Base-by-base conservation (phyloP, 1,284 basidiomycete genomes). In the Vanrija pseudolonga region DNA sequence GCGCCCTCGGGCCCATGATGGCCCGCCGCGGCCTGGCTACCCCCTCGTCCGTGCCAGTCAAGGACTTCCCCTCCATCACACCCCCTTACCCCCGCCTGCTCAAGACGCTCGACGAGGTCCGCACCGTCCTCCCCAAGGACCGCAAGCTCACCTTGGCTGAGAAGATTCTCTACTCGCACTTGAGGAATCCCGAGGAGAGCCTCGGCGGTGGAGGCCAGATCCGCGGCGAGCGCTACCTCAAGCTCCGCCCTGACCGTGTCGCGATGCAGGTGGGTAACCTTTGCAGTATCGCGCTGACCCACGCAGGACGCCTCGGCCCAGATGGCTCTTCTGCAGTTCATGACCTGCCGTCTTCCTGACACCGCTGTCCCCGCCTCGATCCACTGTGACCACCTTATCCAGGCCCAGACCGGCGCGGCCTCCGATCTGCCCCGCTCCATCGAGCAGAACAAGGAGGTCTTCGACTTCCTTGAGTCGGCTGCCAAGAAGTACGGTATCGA, bases 381-480 rank as follows among this genome's bases (percentile, higher is more conserved):
- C 53, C 92, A 97, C 83, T 98, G 96, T 77, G 95, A 99, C 81
- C 95, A 99, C 81, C 84, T 98, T 76, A 98, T 99, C 74, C 92
- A 98, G 81, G 95, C 96, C 45, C 93, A 97, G 77, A 77, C 92
- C 59, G 94, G 94, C 58, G 94, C 94, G 76, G 85, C 82, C 45
- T 88, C 90, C 81, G 96, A 98, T 83, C 82, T 99, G 71, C 89
- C 84, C 47, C 88, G 95, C 54, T 94, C 95, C 55, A 86, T 90
- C 72, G 81, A 90, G 66, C 89, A 91, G 74, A 98, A 99, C 87
- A 93, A 87, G 84, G 96, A 99, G 79, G 96, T 99, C 54, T 98
- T 98, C 79, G 94, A 98, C 81, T 99, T 99, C 83, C 84, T 99
- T 77, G 94, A 93, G 47, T 97, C 95, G 37, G 91, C 89, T 56